Conservation (phyloP, 192 early-diverging fungal genomes). For the Chytriomyces sp. region DNA sequence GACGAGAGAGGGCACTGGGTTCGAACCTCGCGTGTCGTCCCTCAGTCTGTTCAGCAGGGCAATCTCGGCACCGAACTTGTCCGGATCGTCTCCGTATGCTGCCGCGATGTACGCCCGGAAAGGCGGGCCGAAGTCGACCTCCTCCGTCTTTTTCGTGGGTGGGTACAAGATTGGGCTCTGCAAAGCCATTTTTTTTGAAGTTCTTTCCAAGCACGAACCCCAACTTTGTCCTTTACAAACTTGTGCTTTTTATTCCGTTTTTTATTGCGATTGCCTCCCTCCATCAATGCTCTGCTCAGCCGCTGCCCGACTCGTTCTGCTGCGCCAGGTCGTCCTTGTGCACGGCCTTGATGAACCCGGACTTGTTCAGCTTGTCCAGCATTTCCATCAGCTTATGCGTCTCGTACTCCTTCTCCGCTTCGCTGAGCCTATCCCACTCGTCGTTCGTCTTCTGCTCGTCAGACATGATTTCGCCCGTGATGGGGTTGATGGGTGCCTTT, state of each 20-base stretch:
- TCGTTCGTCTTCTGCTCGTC: slow-evolving; percentile 38
- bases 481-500: slow-evolving; percentile 71
- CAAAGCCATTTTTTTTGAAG: neutral
- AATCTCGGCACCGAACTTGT: slow-evolving; percentile 83
- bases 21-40: slow-evolving; percentile 88
- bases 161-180: slow-evolving; percentile 43
- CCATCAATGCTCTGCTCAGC: slow-evolving; percentile 3
- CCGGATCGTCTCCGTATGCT: slow-evolving; percentile 91
- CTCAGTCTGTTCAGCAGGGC: slow-evolving; percentile 86
- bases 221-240: no score
- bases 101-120: slow-evolving; percentile 83
- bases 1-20: neutral
- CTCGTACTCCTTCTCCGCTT: slow-evolving; percentile 95
- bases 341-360: slow-evolving; percentile 83
- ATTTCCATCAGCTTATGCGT: slow-evolving; percentile 90
- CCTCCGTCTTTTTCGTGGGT: slow-evolving; percentile 87
- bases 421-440: slow-evolving; percentile 84
- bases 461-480: slow-evolving; percentile 77
- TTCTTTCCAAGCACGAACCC: neutral
- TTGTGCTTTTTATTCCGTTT: neutral
- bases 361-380: slow-evolving; percentile 91
- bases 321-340: slow-evolving; percentile 21
- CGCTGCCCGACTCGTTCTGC: no score
- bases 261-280: neutral
- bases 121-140: slow-evolving; percentile 87